These are phyloP conservation scores for Tetrahymena thermophila DNA, from an alignment of 73 alveolate genomes.

Conservation along the genomic window DNA sequence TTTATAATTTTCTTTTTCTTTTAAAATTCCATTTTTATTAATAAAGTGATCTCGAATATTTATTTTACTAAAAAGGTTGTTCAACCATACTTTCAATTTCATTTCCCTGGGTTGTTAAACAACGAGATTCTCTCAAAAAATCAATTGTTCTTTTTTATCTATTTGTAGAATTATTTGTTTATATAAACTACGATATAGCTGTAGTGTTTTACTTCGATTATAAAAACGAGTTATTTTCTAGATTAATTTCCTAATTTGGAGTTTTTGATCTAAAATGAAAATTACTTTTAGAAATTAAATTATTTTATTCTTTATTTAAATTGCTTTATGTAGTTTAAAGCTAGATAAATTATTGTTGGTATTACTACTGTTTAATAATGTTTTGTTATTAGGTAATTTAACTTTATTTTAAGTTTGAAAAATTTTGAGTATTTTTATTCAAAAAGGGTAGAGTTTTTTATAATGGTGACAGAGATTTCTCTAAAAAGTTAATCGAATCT, in stretches of 20 bases:
- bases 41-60: neutral
- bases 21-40: neutral
- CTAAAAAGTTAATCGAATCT: neutral
- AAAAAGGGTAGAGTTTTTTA: neutral
- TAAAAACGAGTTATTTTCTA: neutral
- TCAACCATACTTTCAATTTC: neutral
- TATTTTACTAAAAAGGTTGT: neutral
- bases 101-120: neutral
- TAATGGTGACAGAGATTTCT: neutral
- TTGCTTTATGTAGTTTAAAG: neutral
- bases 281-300: too few species aligned
- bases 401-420: neutral
- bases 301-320: too few species aligned
- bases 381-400: too few species aligned
- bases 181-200: neutral
- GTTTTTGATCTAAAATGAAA: neutral
- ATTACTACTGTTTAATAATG: too few species aligned
- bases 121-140: neutral
- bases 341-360: too few species aligned
- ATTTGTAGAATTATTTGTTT: neutral
- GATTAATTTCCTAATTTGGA: neutral
- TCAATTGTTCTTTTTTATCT: neutral
- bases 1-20: neutral
- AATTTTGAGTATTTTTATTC: neutral
- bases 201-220: neutral